These are phyloP conservation scores for Pythium coloratum DNA, from an alignment of 352 stramenopile species.

Conservation along the genomic window DNA sequence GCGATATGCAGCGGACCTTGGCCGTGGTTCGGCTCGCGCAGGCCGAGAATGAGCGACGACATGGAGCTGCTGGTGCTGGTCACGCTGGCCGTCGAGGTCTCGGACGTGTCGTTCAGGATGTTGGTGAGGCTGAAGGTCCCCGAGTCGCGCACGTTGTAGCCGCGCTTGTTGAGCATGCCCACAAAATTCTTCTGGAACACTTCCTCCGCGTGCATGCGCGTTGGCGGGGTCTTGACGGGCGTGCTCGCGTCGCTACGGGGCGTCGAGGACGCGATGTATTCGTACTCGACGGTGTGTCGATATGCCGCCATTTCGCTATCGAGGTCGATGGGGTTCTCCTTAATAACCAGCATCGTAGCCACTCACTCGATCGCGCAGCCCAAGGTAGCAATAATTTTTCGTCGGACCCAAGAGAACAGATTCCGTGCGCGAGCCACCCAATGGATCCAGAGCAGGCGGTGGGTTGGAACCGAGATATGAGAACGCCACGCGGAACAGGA, in stretches of 20 bases:
- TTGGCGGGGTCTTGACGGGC: not conserved
- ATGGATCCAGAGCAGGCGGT: no score
- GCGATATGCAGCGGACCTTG: conserved; percentile 80
- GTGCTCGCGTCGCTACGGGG: conserved; percentile 15
- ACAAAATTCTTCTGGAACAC: conserved; percentile 71
- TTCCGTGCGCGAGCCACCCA: no score
- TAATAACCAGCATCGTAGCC: not conserved
- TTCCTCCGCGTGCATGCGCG: conserved; percentile 43
- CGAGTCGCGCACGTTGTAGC: conserved; percentile 77
- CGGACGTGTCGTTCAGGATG: conserved; percentile 42
- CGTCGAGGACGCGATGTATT: conserved; percentile 11
- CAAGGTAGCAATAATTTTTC: not conserved
- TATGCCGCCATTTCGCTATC: not conserved
- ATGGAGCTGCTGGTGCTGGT: conserved; percentile 59
- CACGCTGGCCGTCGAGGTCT: conserved; percentile 56
- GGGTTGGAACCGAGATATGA: conserved; percentile 7
- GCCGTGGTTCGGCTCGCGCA: conserved; percentile 74
- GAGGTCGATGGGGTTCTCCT: conserved; percentile 1
- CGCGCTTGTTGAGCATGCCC: conserved; percentile 78
- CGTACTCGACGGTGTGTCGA: conserved; percentile 15
- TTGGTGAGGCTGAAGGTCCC: conserved; percentile 32
- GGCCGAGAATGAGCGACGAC: conserved; percentile 65
- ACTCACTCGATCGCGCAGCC: not conserved
- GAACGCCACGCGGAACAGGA: conserved; percentile 3
- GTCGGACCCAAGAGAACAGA: not conserved